phyloP scores from a whole-genome alignment of 208 protist species.

The Leishmania mexicana region DNA sequence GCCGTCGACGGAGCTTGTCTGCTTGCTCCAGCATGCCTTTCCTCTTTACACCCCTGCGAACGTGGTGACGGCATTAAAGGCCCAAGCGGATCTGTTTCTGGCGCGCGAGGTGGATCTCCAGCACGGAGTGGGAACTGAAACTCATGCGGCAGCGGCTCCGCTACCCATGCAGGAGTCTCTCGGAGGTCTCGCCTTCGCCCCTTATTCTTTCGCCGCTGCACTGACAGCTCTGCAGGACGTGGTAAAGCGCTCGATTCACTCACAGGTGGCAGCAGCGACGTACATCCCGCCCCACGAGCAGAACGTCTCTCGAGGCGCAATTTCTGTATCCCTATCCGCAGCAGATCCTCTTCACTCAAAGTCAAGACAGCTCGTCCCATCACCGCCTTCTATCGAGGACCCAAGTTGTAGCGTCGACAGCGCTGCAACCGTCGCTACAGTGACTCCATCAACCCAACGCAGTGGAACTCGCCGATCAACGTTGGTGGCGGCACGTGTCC shows the following conservation, averaged over 20 bases:
- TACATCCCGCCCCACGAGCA: neutral
- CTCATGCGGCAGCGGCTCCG: neutral
- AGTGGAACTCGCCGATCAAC: neutral
- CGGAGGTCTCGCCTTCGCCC: neutral
- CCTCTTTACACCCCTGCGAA: slow-evolving; percentile 11
- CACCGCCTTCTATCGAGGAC: neutral
- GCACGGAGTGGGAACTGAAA: neutral
- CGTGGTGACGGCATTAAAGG: neutral
- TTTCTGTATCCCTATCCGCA: neutral
- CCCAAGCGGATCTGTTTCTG: slow-evolving; percentile 16
- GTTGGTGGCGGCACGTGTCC: slow-evolving; percentile 9
- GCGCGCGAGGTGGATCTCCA: neutral
- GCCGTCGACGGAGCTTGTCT: slow-evolving; percentile 10
- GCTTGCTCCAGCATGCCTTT: slow-evolving; percentile 10
- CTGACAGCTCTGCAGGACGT: slow-evolving; percentile 5
- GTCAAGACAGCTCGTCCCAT: neutral
- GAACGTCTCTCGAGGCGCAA: neutral
- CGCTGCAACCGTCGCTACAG: neutral
- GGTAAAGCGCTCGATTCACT: neutral
- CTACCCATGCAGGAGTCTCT: neutral
- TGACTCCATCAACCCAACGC: neutral
- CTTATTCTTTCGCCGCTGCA: slow-evolving; percentile 19
- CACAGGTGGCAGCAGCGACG: neutral
- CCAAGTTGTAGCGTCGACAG: neutral
- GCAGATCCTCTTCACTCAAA: neutral